Evolutionary conservation across 768 basidiomycete genomes (phyloP).

Genomic region (Vararia minispora): DNA sequence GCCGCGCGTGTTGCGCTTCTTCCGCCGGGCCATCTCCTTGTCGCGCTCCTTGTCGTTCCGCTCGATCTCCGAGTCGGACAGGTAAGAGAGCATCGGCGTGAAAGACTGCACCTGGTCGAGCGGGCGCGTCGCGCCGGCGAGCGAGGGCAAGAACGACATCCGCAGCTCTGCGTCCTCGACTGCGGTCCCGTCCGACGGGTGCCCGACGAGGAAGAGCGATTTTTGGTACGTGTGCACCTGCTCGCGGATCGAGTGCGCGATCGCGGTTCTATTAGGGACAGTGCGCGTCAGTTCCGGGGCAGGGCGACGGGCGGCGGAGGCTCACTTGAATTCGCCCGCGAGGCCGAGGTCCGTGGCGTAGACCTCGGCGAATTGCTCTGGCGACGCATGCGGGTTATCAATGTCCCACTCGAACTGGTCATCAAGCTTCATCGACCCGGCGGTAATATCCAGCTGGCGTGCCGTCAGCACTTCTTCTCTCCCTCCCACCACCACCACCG

Average conservation of each 20-base stretch:
- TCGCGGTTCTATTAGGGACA: slow-evolving; percentile 61
- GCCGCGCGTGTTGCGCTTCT: slow-evolving; percentile 77
- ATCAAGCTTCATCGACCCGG: slow-evolving; percentile 84
- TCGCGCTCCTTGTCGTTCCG: slow-evolving; percentile 87
- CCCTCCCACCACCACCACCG: neutral
- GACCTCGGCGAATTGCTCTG: slow-evolving; percentile 86
- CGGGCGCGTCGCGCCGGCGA: slow-evolving; percentile 58
- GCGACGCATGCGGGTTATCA: slow-evolving; percentile 65
- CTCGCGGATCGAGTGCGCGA: slow-evolving; percentile 92
- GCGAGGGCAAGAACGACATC: slow-evolving; percentile 77
- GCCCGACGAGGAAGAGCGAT: slow-evolving; percentile 82
- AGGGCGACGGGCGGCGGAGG: slow-evolving; percentile 4
- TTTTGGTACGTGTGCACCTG: slow-evolving; percentile 89
- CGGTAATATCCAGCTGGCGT: slow-evolving; percentile 83
- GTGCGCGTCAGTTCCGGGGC: neutral
- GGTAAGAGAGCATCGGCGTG: slow-evolving; percentile 83
- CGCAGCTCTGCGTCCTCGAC: slow-evolving; percentile 89
- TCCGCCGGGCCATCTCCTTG: slow-evolving; percentile 78
- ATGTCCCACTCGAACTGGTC: slow-evolving; percentile 99
- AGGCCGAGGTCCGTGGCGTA: slow-evolving; percentile 84
- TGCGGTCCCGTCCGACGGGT: slow-evolving; percentile 66
- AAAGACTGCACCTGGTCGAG: slow-evolving; percentile 68
- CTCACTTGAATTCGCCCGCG: slow-evolving; percentile 86
- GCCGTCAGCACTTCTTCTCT: neutral
- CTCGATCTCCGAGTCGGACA: slow-evolving; percentile 84